Evolutionary conservation across 2,329 filamentous ascomycete species (phyloP).

Genomic region (Westerdykella ornata): DNA sequence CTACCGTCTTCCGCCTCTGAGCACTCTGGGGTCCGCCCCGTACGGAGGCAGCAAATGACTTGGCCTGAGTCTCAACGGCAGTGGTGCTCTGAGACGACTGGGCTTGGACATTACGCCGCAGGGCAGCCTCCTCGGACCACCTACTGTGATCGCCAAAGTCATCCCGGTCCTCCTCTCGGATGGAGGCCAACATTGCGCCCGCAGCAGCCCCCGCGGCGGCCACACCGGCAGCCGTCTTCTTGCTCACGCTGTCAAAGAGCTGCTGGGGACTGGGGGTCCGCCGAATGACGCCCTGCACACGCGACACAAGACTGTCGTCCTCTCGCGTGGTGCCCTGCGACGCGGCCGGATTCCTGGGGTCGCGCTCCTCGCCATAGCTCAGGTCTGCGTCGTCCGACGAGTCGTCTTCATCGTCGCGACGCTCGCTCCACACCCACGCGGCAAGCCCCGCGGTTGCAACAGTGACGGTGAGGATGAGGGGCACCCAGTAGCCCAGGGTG

Average conservation of each 20-base stretch:
- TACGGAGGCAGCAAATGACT: constrained; percentile 27
- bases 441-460: constrained; percentile 79
- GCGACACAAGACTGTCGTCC: constrained; percentile 59
- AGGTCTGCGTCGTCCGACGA: constrained; percentile 53
- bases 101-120: constrained; percentile 46
- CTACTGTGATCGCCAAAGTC: constrained; percentile 80
- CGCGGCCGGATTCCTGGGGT: constrained; percentile 16
- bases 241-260: constrained; percentile 75
- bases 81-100: constrained; percentile 30
- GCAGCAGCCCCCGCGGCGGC: constrained; percentile 77
- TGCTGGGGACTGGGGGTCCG: constrained; percentile 83
- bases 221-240: constrained; percentile 71
- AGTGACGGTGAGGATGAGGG: constrained; percentile 77
- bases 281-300: constrained; percentile 73
- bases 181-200: constrained; percentile 73
- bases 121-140: constrained; percentile 85
- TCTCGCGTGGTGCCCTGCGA: constrained; percentile 18
- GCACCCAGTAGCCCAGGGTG: constrained; percentile 79
- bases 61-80: constrained; percentile 30
- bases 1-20: constrained; percentile 61
- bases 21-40: constrained; percentile 18
- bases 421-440: constrained; percentile 92
- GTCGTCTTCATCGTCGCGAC: constrained; percentile 62
- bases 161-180: constrained; percentile 74
- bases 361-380: constrained; percentile 40